These are phyloP conservation scores for Beta corolliflora DNA, from an alignment of 179 eudicot genomes.

Conservation along the genomic window DNA sequence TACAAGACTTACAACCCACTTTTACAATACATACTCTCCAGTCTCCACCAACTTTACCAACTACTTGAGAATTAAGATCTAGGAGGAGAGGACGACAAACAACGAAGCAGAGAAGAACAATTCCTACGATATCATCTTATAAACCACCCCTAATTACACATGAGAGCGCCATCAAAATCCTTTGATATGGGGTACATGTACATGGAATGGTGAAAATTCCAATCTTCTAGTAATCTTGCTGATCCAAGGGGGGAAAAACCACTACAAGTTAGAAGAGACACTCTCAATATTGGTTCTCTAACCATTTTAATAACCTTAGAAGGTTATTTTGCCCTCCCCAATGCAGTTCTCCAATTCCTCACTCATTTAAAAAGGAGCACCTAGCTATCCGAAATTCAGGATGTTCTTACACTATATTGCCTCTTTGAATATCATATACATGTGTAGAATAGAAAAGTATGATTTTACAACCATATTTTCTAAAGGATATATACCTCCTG, in stretches of 20 bases:
- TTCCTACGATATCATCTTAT: neutral
- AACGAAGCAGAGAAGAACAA: neutral
- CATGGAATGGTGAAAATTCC: too few species aligned
- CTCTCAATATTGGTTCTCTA: conserved; percentile 6
- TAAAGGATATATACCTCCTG: neutral
- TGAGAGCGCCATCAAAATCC: conserved; percentile 5
- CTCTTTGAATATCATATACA: conserved; percentile 23
- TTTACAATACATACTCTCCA: neutral
- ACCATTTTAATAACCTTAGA: neutral
- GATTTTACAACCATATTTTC: neutral
- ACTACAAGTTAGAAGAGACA: neutral
- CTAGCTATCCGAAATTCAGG: neutral
- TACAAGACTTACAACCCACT: neutral
- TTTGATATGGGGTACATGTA: neutral
- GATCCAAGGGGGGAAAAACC: neutral
- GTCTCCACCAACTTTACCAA: neutral
- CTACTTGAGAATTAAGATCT: too few species aligned
- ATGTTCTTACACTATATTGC: conserved; percentile 4
- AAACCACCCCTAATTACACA: conserved; percentile 3
- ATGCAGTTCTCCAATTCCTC: neutral
- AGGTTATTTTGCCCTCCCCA: neutral
- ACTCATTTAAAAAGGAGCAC: conserved; percentile 24
- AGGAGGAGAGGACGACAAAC: neutral
- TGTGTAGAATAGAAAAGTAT: neutral
- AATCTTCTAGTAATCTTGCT: neutral